Conservation (phyloP, 2,329 filamentous ascomycete genomes). For the Lachnum nothofagi region DNA sequence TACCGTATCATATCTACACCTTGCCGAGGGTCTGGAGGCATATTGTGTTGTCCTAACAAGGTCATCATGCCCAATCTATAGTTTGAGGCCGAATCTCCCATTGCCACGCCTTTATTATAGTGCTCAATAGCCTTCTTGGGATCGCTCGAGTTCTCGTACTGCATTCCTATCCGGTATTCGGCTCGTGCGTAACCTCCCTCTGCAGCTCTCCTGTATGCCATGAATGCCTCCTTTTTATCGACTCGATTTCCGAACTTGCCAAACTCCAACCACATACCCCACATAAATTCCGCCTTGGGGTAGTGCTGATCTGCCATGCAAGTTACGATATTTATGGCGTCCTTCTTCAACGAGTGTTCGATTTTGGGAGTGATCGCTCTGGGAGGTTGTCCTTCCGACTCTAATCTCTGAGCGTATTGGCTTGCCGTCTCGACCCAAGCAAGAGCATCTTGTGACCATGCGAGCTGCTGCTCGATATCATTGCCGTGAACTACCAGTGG, state of each 20-base stretch:
- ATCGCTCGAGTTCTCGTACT: slow-evolving; percentile 93
- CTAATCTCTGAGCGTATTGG: slow-evolving; percentile 56
- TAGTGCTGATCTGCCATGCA: slow-evolving; percentile 90
- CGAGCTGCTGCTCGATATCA: slow-evolving; percentile 92
- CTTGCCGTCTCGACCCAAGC: slow-evolving; percentile 80
- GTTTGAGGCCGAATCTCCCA: slow-evolving; percentile 80
- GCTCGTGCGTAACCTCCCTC: slow-evolving; percentile 81
- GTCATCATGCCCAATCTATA: slow-evolving; percentile 96
- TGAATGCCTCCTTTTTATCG: slow-evolving; percentile 92
- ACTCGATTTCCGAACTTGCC: slow-evolving; percentile 86
- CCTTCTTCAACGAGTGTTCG: slow-evolving; percentile 80
- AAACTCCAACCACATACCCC: slow-evolving; percentile 96
- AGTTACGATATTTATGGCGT: slow-evolving; percentile 85
- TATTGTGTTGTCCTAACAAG: slow-evolving; percentile 85
- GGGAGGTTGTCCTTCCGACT: slow-evolving; percentile 38
- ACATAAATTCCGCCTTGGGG: slow-evolving; percentile 89
- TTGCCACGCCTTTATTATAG: slow-evolving; percentile 74
- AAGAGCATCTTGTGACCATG: slow-evolving; percentile 91
- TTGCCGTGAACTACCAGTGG: slow-evolving; percentile 83
- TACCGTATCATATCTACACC: slow-evolving; percentile 78
- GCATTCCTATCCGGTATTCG: slow-evolving; percentile 97
- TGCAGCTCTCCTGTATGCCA: slow-evolving; percentile 78
- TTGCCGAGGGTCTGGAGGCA: slow-evolving; percentile 70
- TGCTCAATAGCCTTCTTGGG: slow-evolving; percentile 85
- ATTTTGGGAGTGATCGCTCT: slow-evolving; percentile 76